Conservation (phyloP, 441 rosid genomes). For the Aquilaria agallochum region DNA sequence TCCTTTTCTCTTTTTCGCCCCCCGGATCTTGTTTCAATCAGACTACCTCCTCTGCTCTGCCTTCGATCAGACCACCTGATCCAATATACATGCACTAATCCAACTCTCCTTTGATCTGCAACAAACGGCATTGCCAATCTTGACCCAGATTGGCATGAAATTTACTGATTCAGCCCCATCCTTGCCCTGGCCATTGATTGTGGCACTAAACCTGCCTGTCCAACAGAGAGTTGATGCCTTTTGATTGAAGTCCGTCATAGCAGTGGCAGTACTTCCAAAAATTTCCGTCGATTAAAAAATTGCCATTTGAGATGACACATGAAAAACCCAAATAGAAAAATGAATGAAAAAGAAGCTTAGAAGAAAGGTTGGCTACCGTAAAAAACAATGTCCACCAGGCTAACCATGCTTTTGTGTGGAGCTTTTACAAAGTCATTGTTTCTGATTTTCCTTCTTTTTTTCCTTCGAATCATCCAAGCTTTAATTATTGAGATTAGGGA, state of each 20-base stretch:
- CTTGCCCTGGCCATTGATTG: too few species aligned
- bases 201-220: too few species aligned
- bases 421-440: not conserved
- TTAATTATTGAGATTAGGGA: not conserved
- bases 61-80: too few species aligned
- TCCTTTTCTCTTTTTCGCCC: too few species aligned
- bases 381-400: not conserved
- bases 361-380: not conserved
- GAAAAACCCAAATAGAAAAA: not conserved
- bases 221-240: too few species aligned
- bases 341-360: not conserved
- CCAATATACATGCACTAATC: too few species aligned
- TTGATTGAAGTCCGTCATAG: conserved; percentile 16
- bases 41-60: too few species aligned
- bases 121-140: too few species aligned
- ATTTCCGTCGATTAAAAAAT: conserved; percentile 32
- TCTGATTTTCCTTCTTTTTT: conserved; percentile 17
- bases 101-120: too few species aligned
- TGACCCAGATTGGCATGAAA: not conserved
- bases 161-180: conserved; percentile 15
- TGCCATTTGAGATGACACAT: conserved; percentile 30
- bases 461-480: conserved; percentile 12
- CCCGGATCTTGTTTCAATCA: too few species aligned
- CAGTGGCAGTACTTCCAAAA: conserved; percentile 12
- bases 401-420: conserved; percentile 7